These are phyloP conservation scores for Pinus tabuliformis DNA, from an alignment of 75 land plant genomes.

Conservation along the genomic window DNA sequence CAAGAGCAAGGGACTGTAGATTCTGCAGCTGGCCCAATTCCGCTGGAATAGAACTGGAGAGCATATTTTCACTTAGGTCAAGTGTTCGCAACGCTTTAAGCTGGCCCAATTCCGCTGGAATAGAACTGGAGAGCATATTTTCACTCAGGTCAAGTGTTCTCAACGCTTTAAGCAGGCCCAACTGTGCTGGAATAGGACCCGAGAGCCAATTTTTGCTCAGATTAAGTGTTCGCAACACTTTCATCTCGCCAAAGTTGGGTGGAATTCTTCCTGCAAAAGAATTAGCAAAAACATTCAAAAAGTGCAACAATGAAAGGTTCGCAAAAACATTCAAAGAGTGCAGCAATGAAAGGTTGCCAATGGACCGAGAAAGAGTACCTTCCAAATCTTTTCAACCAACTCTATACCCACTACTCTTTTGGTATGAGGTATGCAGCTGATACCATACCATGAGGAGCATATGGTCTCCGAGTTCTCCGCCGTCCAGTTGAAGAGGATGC, in stretches of 20 bases:
- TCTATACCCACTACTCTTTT: too few relatives aligned
- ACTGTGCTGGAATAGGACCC: background rate
- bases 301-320: too few relatives aligned
- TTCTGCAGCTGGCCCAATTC: background rate
- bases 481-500: too few relatives aligned
- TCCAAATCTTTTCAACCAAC: background rate
- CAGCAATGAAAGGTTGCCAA: constrained; percentile 19
- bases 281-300: too few relatives aligned
- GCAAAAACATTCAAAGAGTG: constrained; percentile 33
- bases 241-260: constrained; percentile 20
- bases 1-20: too few relatives aligned
- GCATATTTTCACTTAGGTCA: background rate
- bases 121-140: background rate
- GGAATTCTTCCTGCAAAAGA: constrained; percentile 53
- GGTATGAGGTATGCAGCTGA: too few relatives aligned
- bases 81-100: too few relatives aligned
- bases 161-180: constrained; percentile 25
- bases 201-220: constrained; percentile 11
- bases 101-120: too few relatives aligned
- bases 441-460: too few relatives aligned
- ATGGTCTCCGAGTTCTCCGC: too few relatives aligned
- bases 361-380: constrained; percentile 20
- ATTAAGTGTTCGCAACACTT: constrained; percentile 15
- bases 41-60: constrained; percentile 29
- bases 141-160: constrained; percentile 18